Evolutionary conservation across 179 eudicot species (phyloP), one percentile per base, ranked within the genome.

Genomic region (Silene vulgaris): DNA sequence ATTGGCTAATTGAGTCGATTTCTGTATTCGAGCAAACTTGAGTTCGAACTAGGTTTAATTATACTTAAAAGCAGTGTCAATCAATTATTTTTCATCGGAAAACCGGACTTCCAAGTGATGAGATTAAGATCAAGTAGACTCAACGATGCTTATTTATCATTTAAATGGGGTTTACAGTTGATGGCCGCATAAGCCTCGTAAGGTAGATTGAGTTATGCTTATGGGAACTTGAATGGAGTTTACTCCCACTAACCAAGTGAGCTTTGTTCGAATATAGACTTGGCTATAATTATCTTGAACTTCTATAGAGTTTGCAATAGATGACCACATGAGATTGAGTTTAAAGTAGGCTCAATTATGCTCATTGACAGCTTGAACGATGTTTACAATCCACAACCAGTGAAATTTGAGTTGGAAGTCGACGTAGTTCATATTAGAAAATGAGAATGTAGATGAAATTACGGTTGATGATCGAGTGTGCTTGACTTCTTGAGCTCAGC

Each of bases 191-290:
- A 19, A 66, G 11, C 21, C n/a, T n/a, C 8, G 12, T 8, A 16
- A 19, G 2, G 9, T 19, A 61, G 11, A 8, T 66, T 32, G 21
- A 32, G 14, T 65, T 29, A 29, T 12, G 16, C 43, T 29, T 17
- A n/a, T 67, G 71, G 43, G 28, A 67, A 19, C 52, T 67, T 40
- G 71, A 67, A 28, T 8, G 29, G 65, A 6, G 28, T 20, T 60
- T 60, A 60, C 40, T 3, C 1, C 13, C 5, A 7, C 0, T 65
- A 3, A 65, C 13, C 11, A 16, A 65, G 69, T 65, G 43, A 13
- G 20, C 20, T 29, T 65, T 16, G 35, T 35, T 35, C 14, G 17
- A 65, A 14, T 28, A 2, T 11, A 0, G 32, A 62, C 65, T 2
- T 3, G 13, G 21, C 23, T 62, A 9, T 62, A 26, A 0, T 62